A percentile compares a stretch with the other conserved stretches of the same genome.
phyloP scores from a whole-genome alignment of 1,284 basidiomycete genomes.

The Pseudozyma flocculosa region DNA sequence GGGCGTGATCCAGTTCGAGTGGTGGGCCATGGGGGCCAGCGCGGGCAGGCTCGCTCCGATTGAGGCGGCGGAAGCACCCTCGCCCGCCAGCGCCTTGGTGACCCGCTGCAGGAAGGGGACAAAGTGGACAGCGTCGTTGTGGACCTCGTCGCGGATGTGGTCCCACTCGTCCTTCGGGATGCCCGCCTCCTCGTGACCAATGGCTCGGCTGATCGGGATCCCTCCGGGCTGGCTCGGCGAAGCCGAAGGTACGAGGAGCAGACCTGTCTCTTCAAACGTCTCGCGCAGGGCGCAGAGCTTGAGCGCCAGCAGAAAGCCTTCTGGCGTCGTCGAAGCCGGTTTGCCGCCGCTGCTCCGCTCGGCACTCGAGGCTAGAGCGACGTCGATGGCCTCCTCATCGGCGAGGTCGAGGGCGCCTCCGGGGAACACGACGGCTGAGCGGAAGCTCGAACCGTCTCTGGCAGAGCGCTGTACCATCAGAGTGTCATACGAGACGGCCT shows the following conservation, averaged over 20 bases:
- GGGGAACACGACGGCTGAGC: constrained; percentile 51
- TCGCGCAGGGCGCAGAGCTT: constrained; percentile 47
- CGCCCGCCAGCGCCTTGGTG: constrained; percentile 10
- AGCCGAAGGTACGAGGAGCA: constrained; percentile 38
- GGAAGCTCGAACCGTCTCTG: constrained; percentile 42
- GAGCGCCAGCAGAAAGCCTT: constrained; percentile 34
- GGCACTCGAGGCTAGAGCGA: constrained; percentile 7
- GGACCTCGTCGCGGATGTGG: constrained; percentile 38
- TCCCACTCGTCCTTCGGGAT: constrained; percentile 41
- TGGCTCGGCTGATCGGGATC: constrained; percentile 36
- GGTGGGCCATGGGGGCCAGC: constrained; percentile 37
- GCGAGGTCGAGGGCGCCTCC: constrained; percentile 46
- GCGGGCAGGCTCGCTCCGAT: constrained; percentile 10
- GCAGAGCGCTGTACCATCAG: constrained; percentile 49
- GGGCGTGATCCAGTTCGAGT: constrained; percentile 52
- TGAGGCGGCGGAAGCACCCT: constrained; percentile 2
- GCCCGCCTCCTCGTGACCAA: constrained; percentile 42
- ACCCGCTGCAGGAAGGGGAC: constrained; percentile 35
- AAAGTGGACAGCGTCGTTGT: constrained; percentile 46
- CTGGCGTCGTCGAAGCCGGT: not conserved
- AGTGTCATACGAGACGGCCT: constrained; percentile 21
- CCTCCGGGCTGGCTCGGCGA: constrained; percentile 7
- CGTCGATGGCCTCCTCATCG: constrained; percentile 31
- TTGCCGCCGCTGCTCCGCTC: constrained; percentile 1
- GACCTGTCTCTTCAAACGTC: constrained; percentile 51